Evolutionary conservation across 805 yeast species (phyloP), one percentile per base, ranked within the genome.

Genomic region (Lipomyces starkeyi): DNA sequence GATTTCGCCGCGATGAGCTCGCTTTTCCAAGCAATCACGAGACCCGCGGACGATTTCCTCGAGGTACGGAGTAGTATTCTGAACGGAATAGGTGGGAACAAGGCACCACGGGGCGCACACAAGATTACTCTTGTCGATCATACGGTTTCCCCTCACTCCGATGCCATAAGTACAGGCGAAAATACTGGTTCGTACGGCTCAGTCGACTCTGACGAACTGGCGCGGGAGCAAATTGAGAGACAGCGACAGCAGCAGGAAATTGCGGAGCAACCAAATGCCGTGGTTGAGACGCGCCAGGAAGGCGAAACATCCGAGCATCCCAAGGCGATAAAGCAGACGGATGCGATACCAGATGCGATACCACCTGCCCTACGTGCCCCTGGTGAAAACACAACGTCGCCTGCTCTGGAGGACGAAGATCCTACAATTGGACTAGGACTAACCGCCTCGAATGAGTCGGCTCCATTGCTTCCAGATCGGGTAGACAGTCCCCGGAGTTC

Each of bases 1-100:
- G 49, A 6, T 43, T 9, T 43, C 49, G 9, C 22, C n/a, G 32
- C 56, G 27, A 68, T 68, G 71, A 61, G 63, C 55, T 35, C 65
- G n/a, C 37, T 68, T 6, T 66, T 68, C 56, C 67, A 62, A 58
- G 71, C 71, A 2, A 59, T 68, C 63, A 68, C 65, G n/a, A 58
- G 70, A 8, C 70, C 71, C n/a, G 70, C 71, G 32, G 71, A 68
- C 55, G 71, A 68, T 49, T 63, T 68, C 54, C 57, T 49, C 27
- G 69, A 65, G 22, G 68, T 59, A 22, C 62, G 68, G 14, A 40
- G n/a, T 40, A 29, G 66, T 27, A 34, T 60, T 22, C 43, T 59
- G 22, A 55, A 35, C 57, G 47, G 64, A 58, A 32, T 27, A 34
- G 11, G 60, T 2, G 35, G 43, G 32, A 35, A 54, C 14, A 54